phyloP scores from a whole-genome alignment of 2,329 filamentous ascomycete genomes.

The Fusarium bulbicola region DNA sequence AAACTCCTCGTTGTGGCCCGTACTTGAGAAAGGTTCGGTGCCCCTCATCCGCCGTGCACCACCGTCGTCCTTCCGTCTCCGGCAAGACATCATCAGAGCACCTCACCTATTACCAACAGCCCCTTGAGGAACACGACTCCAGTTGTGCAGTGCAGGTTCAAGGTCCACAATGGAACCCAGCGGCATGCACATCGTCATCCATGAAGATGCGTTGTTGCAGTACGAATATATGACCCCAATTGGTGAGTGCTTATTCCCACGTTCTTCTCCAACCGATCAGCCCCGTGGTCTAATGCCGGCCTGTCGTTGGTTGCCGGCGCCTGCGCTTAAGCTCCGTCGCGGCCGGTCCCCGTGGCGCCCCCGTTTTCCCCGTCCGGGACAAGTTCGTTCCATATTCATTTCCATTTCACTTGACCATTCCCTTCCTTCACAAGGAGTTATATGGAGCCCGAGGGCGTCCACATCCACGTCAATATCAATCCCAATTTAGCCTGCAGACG shows the following conservation, averaged over 20 bases:
- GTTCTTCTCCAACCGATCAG: slow-evolving; percentile 53
- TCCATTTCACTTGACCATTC: slow-evolving; percentile 6
- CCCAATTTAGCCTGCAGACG: slow-evolving; percentile 30
- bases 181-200: slow-evolving; percentile 52
- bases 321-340: slow-evolving; percentile 39
- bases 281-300: slow-evolving; percentile 56
- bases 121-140: slow-evolving; percentile 31
- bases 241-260: slow-evolving; percentile 57
- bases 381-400: slow-evolving; percentile 28
- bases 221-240: slow-evolving; percentile 62
- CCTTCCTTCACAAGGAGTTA: not conserved
- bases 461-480: slow-evolving; percentile 21
- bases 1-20: slow-evolving; percentile 11
- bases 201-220: slow-evolving; percentile 55
- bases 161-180: slow-evolving; percentile 50
- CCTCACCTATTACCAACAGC: slow-evolving; percentile 12
- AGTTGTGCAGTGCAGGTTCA: slow-evolving; percentile 21
- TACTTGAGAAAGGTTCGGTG: slow-evolving; percentile 16
- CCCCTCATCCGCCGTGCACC: slow-evolving; percentile 20
- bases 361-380: slow-evolving; percentile 38
- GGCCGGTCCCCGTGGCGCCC: slow-evolving; percentile 41
- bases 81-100: slow-evolving; percentile 27
- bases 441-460: slow-evolving; percentile 13
- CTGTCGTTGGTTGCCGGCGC: slow-evolving; percentile 56
- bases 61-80: slow-evolving; percentile 23